Evolutionary conservation across 371 early-diverging fungal genomes (phyloP), one percentile per base, ranked within the genome.

Genomic region (Spiromyces aspiralis): DNA sequence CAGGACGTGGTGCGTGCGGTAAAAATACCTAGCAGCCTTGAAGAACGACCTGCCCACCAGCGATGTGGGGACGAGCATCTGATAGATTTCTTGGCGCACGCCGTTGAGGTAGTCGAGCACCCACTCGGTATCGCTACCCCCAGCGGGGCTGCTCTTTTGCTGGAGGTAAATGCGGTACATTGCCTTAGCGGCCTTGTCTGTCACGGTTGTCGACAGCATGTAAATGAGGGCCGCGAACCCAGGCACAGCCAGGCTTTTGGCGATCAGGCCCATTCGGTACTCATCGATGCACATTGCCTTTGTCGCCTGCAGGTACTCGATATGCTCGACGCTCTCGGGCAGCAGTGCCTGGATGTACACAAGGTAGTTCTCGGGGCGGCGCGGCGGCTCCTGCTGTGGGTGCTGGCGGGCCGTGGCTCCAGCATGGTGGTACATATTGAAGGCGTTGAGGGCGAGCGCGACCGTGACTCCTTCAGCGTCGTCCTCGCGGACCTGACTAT

Each of bases 281-380:
- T 78, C 78, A 24, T 78, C 78, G 2, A 75, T 60, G 26, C 76
- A 76, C 16, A 77, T 45, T 2, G 74, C 51, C 2, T 69, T 57
- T 4, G 77, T 61, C 10, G 72, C 70, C 21, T 59, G 59, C 49
- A 66, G 47, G 27, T 54, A 54, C 24, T 44, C 47, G 42, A 66
- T 28, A 13, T 66, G 62, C 19, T 54, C 28, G 12, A 62, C 54
- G 16, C 55, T 62, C 16, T 54, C 60, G 2, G 66, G 66, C 4
- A 62, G 26, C 0, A 66, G 26, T 0, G 57, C 59, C 44, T 66
- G 66, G 0, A 59, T 59, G 45, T 48, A 66, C 20, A 61, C 61
- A 23, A 56, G 61, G 48, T 60, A 61, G 23, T 27, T 46, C n/a
- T n/a, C n/a, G 0, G 55, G 50, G 35, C 2, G 0, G 35, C 19